A percentile compares a stretch with the other conserved stretches of the same genome.
Conservation (phyloP, 352 stramenopile species). For the Sclerospora graminicola region DNA sequence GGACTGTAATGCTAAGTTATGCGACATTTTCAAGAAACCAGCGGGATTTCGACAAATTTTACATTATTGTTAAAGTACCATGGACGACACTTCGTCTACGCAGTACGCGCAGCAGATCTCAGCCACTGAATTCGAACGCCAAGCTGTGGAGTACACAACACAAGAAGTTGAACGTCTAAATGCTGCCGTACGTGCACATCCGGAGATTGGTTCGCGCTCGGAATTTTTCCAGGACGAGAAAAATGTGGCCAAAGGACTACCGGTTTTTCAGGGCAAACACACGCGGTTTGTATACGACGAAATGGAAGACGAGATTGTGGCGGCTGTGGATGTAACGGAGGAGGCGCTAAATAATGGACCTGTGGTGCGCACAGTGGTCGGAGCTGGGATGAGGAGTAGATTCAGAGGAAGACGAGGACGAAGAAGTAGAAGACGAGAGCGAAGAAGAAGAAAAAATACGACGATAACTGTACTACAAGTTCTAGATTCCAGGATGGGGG, state of each 20-base stretch:
- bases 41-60: not conserved
- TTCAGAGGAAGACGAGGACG: conserved; percentile 27
- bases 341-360: conserved; percentile 35
- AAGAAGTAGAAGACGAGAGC: conserved; percentile 26
- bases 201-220: conserved; percentile 39
- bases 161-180: conserved; percentile 57
- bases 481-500: conserved; percentile 19
- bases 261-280: conserved; percentile 70
- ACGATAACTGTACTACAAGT: not conserved
- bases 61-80: conserved; percentile 4
- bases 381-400: conserved; percentile 38
- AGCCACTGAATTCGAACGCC: conserved; percentile 40
- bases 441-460: conserved; percentile 26
- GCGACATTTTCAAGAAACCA: too few species aligned
- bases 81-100: conserved; percentile 10
- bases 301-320: conserved; percentile 56
- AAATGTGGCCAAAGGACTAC: conserved; percentile 49
- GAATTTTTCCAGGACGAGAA: conserved; percentile 51
- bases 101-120: conserved; percentile 33
- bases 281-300: conserved; percentile 77
- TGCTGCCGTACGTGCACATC: conserved; percentile 35
- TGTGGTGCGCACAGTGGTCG: conserved; percentile 46
- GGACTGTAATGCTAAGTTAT: too few species aligned
- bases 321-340: conserved; percentile 51
- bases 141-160: conserved; percentile 60